A percentile compares a stretch with the other conserved stretches of the same genome.
These are phyloP conservation scores for Jatropha curcas DNA, from an alignment of 345 rosid genomes.

Conservation along the genomic window DNA sequence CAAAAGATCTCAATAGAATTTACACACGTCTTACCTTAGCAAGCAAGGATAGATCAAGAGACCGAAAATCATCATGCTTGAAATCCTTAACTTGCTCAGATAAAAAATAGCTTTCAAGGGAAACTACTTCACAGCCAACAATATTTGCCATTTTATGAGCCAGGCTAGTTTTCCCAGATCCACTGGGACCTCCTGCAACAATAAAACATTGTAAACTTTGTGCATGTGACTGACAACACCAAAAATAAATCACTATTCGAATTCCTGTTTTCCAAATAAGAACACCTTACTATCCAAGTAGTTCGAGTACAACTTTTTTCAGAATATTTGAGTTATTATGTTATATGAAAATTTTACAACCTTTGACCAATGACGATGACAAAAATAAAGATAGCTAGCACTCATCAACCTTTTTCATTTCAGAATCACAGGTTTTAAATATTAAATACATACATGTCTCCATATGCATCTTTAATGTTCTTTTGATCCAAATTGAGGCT, in stretches of 20 bases:
- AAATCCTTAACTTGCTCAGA: constrained; percentile 83
- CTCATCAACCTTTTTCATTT: too few relatives aligned
- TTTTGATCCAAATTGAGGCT: background rate
- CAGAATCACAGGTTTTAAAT: background rate
- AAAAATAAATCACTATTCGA: background rate
- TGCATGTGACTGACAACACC: background rate
- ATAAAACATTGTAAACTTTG: background rate
- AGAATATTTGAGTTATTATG: background rate
- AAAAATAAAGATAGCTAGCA: too few relatives aligned
- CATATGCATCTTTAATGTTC: background rate
- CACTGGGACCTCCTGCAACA: constrained; percentile 97
- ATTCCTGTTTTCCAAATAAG: background rate
- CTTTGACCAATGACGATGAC: background rate
- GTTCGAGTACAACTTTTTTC: background rate
- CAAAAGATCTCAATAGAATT: background rate
- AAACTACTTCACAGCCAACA: constrained; percentile 98
- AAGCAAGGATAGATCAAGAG: constrained; percentile 85
- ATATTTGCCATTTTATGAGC: constrained; percentile 99
- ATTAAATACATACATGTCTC: background rate
- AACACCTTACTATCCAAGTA: background rate
- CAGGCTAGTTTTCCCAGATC: constrained; percentile 98
- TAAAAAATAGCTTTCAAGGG: constrained; percentile 93
- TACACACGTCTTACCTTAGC: constrained; percentile 58
- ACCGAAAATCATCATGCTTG: constrained; percentile 88
- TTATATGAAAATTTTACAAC: background rate